Conservation (phyloP, 2,329 filamentous ascomycete species). For the Fonsecaea multimorphosa region DNA sequence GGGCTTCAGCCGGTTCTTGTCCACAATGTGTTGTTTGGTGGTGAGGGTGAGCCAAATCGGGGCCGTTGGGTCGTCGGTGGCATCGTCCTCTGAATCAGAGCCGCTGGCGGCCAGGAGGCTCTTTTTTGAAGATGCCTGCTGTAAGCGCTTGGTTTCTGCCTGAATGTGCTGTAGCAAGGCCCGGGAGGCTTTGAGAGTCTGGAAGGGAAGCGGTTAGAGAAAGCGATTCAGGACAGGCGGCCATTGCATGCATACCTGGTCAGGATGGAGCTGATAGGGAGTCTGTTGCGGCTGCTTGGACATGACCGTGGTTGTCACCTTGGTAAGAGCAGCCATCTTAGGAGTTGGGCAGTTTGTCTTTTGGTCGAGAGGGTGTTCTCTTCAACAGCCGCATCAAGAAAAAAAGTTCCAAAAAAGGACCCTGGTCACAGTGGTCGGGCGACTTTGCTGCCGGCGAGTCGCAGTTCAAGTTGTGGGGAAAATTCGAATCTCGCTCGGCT, state of each 20-base stretch:
- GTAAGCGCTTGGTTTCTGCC: conserved; percentile 55
- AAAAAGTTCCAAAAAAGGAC: neutral
- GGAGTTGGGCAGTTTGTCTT: neutral
- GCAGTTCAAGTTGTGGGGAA: neutral
- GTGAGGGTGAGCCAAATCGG: conserved; percentile 68
- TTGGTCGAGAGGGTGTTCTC: neutral
- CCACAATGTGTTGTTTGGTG: conserved; percentile 70
- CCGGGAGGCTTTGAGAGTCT: conserved; percentile 65
- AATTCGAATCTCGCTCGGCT: conserved; percentile 1
- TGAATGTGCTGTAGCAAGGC: conserved; percentile 66
- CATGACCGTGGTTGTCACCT: conserved; percentile 13
- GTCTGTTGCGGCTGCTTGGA: conserved; percentile 30
- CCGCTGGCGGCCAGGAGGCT: conserved; percentile 59
- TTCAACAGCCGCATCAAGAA: neutral
- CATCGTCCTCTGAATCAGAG: conserved; percentile 55
- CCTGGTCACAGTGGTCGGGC: too few species aligned
- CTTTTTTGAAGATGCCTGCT: conserved; percentile 58
- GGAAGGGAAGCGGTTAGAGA: conserved; percentile 15
- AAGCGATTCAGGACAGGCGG: neutral
- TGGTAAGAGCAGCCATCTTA: conserved; percentile 21
- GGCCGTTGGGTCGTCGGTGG: conserved; percentile 56
- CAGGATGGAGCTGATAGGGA: conserved; percentile 56
- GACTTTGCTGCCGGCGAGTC: neutral
- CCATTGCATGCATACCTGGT: conserved; percentile 48
- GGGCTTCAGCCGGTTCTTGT: conserved; percentile 81